Conservation (phyloP, 306 rosid species). For the Inga laurina region DNA sequence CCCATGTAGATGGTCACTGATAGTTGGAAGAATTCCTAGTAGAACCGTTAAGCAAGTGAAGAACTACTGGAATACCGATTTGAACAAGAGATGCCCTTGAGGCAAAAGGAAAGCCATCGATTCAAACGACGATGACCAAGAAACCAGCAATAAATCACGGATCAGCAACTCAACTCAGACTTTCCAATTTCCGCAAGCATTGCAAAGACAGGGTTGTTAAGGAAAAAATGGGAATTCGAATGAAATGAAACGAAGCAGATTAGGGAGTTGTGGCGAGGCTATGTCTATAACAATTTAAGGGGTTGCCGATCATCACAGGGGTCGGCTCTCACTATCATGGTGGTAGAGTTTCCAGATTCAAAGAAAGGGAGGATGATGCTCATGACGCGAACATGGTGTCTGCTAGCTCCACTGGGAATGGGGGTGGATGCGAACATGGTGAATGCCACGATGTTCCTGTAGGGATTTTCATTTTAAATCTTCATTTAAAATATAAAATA, state of each 20-base stretch:
- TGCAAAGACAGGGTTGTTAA: background rate
- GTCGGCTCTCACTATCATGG: constrained; percentile 94
- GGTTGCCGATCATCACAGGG: background rate
- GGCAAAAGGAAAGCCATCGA: constrained; percentile 14
- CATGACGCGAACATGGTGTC: constrained; percentile 42
- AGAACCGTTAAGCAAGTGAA: constrained; percentile 25
- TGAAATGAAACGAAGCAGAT: background rate
- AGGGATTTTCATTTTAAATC: too few relatives aligned
- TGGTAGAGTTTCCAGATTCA: constrained; percentile 37
- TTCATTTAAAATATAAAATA: too few relatives aligned
- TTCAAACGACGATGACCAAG: background rate
- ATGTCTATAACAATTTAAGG: constrained; percentile 23
- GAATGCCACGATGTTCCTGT: too few relatives aligned
- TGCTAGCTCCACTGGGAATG: too few relatives aligned
- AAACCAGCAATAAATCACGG: background rate
- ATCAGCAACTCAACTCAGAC: background rate
- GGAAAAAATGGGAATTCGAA: background rate
- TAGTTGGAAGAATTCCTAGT: constrained; percentile 66
- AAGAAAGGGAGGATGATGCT: constrained; percentile 51
- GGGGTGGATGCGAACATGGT: too few relatives aligned
- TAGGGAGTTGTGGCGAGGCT: background rate
- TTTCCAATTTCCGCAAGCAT: background rate
- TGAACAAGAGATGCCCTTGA: constrained; percentile 15
- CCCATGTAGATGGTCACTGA: constrained; percentile 57
- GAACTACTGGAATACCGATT: constrained; percentile 20